Conservation (phyloP, 345 rosid genomes). For the Hypericum perforatum region DNA sequence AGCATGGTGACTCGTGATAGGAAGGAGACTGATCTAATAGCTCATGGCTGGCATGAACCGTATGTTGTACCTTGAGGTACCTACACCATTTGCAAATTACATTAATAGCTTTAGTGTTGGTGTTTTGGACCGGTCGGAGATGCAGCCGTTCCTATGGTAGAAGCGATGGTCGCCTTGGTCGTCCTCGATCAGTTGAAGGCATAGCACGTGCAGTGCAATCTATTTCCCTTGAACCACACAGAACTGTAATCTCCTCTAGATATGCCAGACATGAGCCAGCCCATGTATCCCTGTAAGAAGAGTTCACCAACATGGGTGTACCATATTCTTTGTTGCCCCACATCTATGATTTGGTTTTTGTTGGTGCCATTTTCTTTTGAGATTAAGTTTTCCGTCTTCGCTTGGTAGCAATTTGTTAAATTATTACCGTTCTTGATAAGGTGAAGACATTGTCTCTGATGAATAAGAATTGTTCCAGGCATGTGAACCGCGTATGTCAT, state of each 20-base stretch:
- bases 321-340: neutral
- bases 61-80: conserved; percentile 97
- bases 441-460: no score
- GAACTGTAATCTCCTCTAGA: conserved; percentile 51
- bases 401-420: no score
- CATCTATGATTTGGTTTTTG: neutral
- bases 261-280: neutral
- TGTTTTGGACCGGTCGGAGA: no score
- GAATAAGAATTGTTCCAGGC: no score
- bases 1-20: conserved; percentile 75
- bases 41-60: conserved; percentile 97
- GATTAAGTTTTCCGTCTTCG: no score
- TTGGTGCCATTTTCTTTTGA: neutral
- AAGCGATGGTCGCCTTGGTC: conserved; percentile 91
- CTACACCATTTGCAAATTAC: neutral
- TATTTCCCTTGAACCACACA: conserved; percentile 52
- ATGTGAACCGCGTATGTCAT: no score
- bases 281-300: conserved; percentile 12
- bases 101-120: neutral
- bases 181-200: conserved; percentile 88
- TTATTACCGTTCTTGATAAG: no score
- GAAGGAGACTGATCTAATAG: conserved; percentile 63
- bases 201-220: conserved; percentile 57
- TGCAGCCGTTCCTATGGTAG: conserved; percentile 94
- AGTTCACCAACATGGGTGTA: neutral